Evolutionary conservation across 495 filamentous ascomycete species (phyloP), one percentile per base, ranked within the genome.

Genomic region (Tetracladium setigerum): DNA sequence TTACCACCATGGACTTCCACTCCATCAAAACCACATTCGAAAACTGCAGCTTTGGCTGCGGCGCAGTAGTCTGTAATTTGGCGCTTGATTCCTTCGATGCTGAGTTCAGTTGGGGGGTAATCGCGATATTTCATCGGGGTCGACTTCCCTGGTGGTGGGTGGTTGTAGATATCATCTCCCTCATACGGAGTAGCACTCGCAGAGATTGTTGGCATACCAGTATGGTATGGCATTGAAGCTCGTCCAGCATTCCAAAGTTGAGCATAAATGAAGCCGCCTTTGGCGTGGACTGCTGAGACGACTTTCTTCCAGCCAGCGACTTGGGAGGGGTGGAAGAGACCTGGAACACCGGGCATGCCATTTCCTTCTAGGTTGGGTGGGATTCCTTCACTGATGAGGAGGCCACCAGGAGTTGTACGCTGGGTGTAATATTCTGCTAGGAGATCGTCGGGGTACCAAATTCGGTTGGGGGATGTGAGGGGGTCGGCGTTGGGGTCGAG

Each of bases 1-100:
- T 79, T 76, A 5, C 67, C 75, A 56, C 67, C 73, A 50, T 81
- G 74, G 9, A 79, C 39, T 47, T 81, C 77, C 6, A 79, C 68
- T 2, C 74, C 74, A 46, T 81, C 76, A 49, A 78, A 78, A 12
- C 69, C 66, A 24, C 51, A 54, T 4, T 57, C 59, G 6, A 55
- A 54, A 6, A 70, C 50, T 19, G 65, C 67, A 22, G 44, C 65
- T 59, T 53, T 63, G 12, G 54, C 76, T 14, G 52, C 58, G 18
- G 53, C 54, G 6, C 54, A 62, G 44, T 59, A 68, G 33, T 68
- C 67, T 16, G 30, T 39, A 34, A 71, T 65, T 15, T 57, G 58
- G 4, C 63, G 49, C 48, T 66, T 52, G 46, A 78, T 74, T 24
- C 74, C 67, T 12, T 64, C 57, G 37, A 68, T 57, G 9, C 62